Conservation (phyloP, 1,139 yeast genomes). For the Suhomyces terraborum region DNA sequence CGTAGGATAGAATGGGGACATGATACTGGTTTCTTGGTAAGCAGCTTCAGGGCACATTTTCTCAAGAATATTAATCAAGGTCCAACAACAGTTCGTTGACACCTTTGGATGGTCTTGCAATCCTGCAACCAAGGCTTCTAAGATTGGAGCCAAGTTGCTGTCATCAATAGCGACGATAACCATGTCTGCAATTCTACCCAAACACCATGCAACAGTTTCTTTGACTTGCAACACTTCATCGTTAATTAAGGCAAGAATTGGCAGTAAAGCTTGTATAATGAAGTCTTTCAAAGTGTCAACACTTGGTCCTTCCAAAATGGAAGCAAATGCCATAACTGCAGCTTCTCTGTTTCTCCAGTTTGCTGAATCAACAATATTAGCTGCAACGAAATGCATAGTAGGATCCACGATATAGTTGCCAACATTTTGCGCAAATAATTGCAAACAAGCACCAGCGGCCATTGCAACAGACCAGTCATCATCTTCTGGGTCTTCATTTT, state of each 20-base stretch:
- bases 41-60: slow-evolving; percentile 69
- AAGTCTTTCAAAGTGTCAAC: slow-evolving; percentile 64
- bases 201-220: slow-evolving; percentile 98
- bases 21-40: slow-evolving; percentile 54
- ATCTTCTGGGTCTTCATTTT: slow-evolving; percentile 88
- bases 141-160: slow-evolving; percentile 64
- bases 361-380: slow-evolving; percentile 54
- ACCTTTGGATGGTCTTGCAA: slow-evolving; percentile 89
- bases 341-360: slow-evolving; percentile 93
- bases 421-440: slow-evolving; percentile 87
- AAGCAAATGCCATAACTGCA: slow-evolving; percentile 98
- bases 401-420: slow-evolving; percentile 85
- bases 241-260: slow-evolving; percentile 69
- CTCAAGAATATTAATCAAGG: slow-evolving; percentile 86
- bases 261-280: slow-evolving; percentile 78
- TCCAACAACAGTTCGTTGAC: slow-evolving; percentile 96
- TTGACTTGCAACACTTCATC: slow-evolving; percentile 83
- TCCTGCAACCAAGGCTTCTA: slow-evolving; percentile 75
- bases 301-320: slow-evolving; percentile 94
- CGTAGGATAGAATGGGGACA: slow-evolving; percentile 72
- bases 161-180: slow-evolving; percentile 77
- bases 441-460: slow-evolving; percentile 99
- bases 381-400: slow-evolving; percentile 79
- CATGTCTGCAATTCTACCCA: slow-evolving; percentile 92
- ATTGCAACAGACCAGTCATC: slow-evolving; percentile 97